phyloP scores from a whole-genome alignment of 257 asterid species.

The Jacaranda copaia region DNA sequence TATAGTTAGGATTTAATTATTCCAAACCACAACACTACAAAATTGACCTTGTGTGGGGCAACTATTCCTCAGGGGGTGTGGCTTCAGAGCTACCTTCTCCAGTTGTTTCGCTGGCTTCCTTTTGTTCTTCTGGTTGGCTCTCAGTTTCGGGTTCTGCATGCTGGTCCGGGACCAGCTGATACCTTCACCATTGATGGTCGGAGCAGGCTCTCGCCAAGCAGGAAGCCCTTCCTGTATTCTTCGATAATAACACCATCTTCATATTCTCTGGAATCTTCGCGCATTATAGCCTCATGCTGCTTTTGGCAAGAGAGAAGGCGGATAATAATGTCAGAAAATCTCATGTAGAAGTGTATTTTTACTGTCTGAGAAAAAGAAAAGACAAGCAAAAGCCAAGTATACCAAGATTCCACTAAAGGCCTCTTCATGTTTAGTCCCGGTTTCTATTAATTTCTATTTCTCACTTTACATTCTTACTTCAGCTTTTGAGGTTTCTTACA shows the following conservation, averaged over 20 bases:
- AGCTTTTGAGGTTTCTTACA: no score
- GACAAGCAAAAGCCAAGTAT: background rate
- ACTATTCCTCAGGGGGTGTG: conserved; percentile 43
- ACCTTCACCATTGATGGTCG: conserved; percentile 97
- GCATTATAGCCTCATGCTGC: conserved; percentile 94
- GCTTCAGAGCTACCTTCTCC: conserved; percentile 45
- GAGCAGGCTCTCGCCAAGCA: conserved; percentile 77
- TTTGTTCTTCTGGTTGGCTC: conserved; percentile 45
- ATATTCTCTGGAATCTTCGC: conserved; percentile 77
- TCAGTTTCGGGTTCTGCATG: conserved; percentile 54
- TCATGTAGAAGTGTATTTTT: background rate
- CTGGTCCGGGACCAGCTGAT: conserved; percentile 87
- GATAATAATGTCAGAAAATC: conserved; percentile 24
- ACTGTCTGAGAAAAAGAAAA: background rate
- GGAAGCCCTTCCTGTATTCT: conserved; percentile 82
- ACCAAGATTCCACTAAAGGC: background rate
- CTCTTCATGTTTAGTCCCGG: no score
- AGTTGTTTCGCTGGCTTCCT: conserved; percentile 41
- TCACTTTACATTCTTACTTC: no score
- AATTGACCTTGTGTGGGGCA: conserved; percentile 39
- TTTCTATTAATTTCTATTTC: no score
- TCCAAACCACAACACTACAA: conserved; percentile 35
- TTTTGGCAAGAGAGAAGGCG: conserved; percentile 39
- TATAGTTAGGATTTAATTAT: no score
- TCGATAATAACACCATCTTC: conserved; percentile 76